Percentiles rank a stretch among this genome's conserved stretches.
phyloP scores from a whole-genome alignment of 495 filamentous ascomycete species.

The Hypoxylon rickii region DNA sequence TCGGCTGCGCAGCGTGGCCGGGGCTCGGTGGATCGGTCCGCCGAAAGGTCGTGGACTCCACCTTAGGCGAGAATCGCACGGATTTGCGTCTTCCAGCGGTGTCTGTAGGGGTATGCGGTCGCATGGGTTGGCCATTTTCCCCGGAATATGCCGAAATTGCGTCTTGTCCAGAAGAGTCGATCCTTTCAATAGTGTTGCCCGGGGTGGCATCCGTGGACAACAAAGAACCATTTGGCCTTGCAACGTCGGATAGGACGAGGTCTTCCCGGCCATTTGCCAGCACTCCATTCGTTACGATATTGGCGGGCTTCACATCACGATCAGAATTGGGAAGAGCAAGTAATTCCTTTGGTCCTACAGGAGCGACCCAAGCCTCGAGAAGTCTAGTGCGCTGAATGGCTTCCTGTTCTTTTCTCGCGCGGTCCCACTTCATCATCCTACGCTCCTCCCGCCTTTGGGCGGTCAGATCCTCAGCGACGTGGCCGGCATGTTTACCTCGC shows the following conservation, averaged over 20 bases:
- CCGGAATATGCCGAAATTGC: background rate
- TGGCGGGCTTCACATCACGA: slow-evolving; percentile 12
- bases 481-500: slow-evolving; percentile 59
- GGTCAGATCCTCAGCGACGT: slow-evolving; percentile 77
- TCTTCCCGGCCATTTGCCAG: background rate
- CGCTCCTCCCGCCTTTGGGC: slow-evolving; percentile 76
- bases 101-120: slow-evolving; percentile 9
- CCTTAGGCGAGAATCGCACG: slow-evolving; percentile 66
- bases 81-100: slow-evolving; percentile 55
- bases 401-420: slow-evolving; percentile 82
- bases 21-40: slow-evolving; percentile 53
- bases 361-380: slow-evolving; percentile 36
- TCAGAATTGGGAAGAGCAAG: slow-evolving; percentile 46
- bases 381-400: slow-evolving; percentile 66
- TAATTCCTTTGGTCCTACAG: slow-evolving; percentile 44
- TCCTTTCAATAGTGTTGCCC: background rate
- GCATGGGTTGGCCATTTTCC: slow-evolving; percentile 10
- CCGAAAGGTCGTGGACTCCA: slow-evolving; percentile 60
- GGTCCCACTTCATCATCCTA: slow-evolving; percentile 81
- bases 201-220: background rate
- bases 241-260: background rate
- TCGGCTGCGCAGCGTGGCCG: slow-evolving; percentile 14
- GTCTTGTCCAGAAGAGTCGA: background rate
- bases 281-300: background rate
- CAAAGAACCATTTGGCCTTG: background rate